phyloP scores from a whole-genome alignment of 768 basidiomycete species.

The Calocybe gangraenosa region DNA sequence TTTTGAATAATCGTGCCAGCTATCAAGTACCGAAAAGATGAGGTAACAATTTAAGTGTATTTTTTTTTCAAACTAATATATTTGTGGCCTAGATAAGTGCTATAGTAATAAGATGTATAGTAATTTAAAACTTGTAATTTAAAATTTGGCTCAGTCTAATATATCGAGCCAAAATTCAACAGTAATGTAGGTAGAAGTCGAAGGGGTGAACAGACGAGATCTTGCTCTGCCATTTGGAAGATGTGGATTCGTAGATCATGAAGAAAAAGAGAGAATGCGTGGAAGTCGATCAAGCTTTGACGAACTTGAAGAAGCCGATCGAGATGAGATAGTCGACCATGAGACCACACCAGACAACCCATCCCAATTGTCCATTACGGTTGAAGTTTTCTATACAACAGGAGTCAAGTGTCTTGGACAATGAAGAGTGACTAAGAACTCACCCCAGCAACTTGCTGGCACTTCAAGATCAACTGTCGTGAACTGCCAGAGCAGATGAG shows the following conservation, averaged over 20 bases:
- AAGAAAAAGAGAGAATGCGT: neutral
- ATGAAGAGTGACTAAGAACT: slow-evolving; percentile 11
- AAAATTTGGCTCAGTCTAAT: neutral
- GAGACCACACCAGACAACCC: slow-evolving; percentile 43
- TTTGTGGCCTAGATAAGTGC: neutral
- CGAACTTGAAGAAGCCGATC: slow-evolving; percentile 5
- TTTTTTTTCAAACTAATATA: too few species aligned
- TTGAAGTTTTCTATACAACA: slow-evolving; percentile 41
- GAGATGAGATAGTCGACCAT: slow-evolving; percentile 31
- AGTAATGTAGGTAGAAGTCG: too few species aligned
- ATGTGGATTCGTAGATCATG: neutral
- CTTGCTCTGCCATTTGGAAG: neutral
- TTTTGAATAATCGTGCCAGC: slow-evolving; percentile 9
- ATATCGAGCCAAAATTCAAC: neutral
- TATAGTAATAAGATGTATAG: neutral
- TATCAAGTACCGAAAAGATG: neutral
- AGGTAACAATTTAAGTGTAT: neutral
- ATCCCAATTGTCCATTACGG: slow-evolving; percentile 41
- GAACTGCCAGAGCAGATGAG: slow-evolving; percentile 46
- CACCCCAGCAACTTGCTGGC: slow-evolving; percentile 46
- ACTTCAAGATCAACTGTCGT: slow-evolving; percentile 36
- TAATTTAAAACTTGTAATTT: neutral
- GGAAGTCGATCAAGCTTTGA: neutral
- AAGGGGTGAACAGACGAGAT: neutral
- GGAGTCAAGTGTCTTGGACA: neutral